Conservation (phyloP, 805 yeast species). For the Yamadazyma nakazawae region DNA sequence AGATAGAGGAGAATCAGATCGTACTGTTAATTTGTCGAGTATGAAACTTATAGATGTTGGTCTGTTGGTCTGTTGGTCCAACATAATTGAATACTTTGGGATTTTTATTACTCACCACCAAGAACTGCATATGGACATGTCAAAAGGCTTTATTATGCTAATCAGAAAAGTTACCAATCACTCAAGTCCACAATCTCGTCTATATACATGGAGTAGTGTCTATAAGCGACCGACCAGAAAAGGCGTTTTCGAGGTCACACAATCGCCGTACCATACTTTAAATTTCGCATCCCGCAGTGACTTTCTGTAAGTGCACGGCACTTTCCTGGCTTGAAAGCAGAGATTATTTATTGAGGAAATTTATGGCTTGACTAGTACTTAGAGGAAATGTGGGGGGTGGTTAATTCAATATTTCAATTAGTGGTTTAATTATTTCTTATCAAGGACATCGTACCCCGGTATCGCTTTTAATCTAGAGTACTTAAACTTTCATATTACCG, state of each 20-base stretch:
- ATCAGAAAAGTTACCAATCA: not conserved
- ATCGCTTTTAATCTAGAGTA: no score
- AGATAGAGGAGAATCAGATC: not conserved
- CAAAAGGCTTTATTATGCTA: not conserved
- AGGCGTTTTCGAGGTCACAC: not conserved
- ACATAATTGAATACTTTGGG: no score
- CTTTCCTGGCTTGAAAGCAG: not conserved
- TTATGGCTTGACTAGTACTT: conserved; percentile 4
- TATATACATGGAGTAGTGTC: not conserved
- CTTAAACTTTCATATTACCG: no score
- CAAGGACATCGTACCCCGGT: no score
- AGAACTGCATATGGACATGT: not conserved
- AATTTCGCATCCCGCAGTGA: not conserved
- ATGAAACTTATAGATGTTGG: no score
- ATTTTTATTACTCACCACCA: not conserved
- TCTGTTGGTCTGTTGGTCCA: no score
- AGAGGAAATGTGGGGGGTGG: not conserved
- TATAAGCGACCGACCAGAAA: not conserved
- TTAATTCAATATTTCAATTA: no score
- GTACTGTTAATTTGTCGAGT: no score
- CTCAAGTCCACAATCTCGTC: not conserved
- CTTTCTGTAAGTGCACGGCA: conserved; percentile 4
- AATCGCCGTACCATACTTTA: conserved; percentile 6
- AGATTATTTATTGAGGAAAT: not conserved
- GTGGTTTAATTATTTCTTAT: no score